Base-by-base conservation (phyloP, 1,284 basidiomycete genomes). In the Hymenochaete sp. region DNA sequence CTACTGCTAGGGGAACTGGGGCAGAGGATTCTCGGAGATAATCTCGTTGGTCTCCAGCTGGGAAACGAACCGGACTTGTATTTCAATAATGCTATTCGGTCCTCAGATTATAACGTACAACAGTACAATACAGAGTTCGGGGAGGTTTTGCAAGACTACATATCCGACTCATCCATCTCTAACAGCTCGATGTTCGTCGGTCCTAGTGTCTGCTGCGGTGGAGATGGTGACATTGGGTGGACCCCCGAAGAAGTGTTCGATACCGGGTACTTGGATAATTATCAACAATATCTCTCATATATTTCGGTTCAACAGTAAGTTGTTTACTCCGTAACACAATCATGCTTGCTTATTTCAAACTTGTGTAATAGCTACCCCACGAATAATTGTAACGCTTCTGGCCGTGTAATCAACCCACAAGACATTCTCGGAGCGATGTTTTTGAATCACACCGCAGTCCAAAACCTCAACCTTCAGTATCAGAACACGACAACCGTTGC, bases 61-160 rank as follows among this genome's bases (percentile, higher is more conserved):
- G 80, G 77, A 3, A 87, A 87, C 57, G 82, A 87, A 58, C 83
- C 82, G 9, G 82, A 85, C 62, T 63, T 84, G 47, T 84, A 75
- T 56, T 57, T 56, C 3, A 52, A 58, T 44, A 69, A 63, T 36
- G 59, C 49, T 8, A 62, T 62, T 38, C 62, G 66, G 4, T 49
- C 58, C 48, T 59, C 53, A 41, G 58, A 53, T 11, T 81, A 75
- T 53, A 55, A 50, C 0, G 64, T 70, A 3, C 50, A 50, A 7
- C 61, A 75, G 48, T 81, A 75, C 53, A 57, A 68, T 9, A 54
- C 59, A n/a, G 78, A 81, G 53, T 74, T 76, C 56, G 64, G 63
- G 11, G 47, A 54, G 6, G 59, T 76, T 14, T 57, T 72, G 5
- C 49, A 63, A 2, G 65, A 64, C 1, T 63, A 78, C 50, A 50